Evolutionary conservation across 768 basidiomycete species (phyloP), one percentile per base, ranked within the genome.

Genomic region (Dictyophora rubrovolvata): DNA sequence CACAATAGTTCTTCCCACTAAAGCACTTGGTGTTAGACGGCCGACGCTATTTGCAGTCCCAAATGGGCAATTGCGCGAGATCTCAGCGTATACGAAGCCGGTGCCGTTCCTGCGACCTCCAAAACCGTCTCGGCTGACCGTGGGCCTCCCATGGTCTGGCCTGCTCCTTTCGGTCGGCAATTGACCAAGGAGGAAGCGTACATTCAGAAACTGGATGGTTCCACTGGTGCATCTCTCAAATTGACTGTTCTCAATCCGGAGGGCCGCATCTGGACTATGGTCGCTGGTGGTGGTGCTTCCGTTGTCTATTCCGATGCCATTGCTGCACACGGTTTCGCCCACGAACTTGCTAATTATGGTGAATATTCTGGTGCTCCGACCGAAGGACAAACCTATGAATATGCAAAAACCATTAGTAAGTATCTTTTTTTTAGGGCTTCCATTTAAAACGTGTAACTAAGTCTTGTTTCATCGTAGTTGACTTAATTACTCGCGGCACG

Each of bases 201-300:
- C 77, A 97, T 99, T 72, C 93, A 96, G 76, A 96, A 96, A 72
- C 83, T 99, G 64, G 96, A 98, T 63, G 92, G 80, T 20, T 93
- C 91, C 20, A 99, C 96, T 48, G 95, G 96, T 76, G 93, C 96
- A 66, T 96, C 93, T 9, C 86, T 99, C 70, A 99, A 99, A 72
- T 82, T 99, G 49, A 99, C 96, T 47, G 95, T 99, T 55, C 78
- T 99, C 66, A 97, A 98, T 73, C 73, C 89, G 56, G 87, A 90
- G 69, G 96, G 95, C 61, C 88, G 94, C 62, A 84, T 99, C 64
- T 99, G 96, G 96, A 98, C 96, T 65, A 98, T 98, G 95, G 96
- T 99, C 58, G 95, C 96, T 56, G 96, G 95, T 76, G 96, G 96
- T 69, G 92, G 92, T 77, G 82, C 83, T 20, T 82, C 79, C 7